Percentiles rank a stretch among this genome's conserved stretches.
These are phyloP conservation scores for Penicillium vulpinum DNA, from an alignment of 2,329 filamentous ascomycete genomes.

Conservation along the genomic window DNA sequence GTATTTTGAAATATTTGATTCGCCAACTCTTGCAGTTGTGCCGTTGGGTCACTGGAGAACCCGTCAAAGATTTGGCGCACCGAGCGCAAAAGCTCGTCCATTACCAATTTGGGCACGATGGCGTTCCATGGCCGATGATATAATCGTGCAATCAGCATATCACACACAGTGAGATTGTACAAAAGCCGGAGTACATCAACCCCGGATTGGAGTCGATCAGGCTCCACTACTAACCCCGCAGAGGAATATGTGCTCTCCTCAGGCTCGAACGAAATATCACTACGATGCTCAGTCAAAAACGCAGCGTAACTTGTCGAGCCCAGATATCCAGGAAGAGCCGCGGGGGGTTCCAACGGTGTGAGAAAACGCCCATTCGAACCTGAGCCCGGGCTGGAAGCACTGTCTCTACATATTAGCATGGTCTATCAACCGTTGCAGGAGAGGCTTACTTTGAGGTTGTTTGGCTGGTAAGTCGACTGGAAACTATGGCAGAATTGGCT, in stretches of 20 bases:
- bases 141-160: constrained; percentile 28
- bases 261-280: constrained; percentile 35
- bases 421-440: neutral
- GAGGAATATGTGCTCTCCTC: constrained; percentile 24
- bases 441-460: constrained; percentile 26
- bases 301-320: constrained; percentile 40
- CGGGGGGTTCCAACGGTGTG: constrained; percentile 24
- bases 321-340: constrained; percentile 35
- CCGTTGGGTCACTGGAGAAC: constrained; percentile 26
- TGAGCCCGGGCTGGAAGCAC: constrained; percentile 29
- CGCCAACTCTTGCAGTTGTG: constrained; percentile 29
- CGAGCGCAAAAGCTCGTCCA: constrained; percentile 30
- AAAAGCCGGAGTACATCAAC: constrained; percentile 33
- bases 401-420: constrained; percentile 10
- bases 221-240: constrained; percentile 24
- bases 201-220: constrained; percentile 32
- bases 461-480: constrained; percentile 21
- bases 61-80: constrained; percentile 27
- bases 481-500: constrained; percentile 6
- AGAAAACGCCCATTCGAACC: constrained; percentile 22
- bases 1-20: constrained; percentile 35
- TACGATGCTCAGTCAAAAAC: constrained; percentile 35
- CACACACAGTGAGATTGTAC: constrained; percentile 28
- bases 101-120: constrained; percentile 26
- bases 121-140: constrained; percentile 26